These are phyloP conservation scores for Coniochaeta sp. DNA, from an alignment of 2,329 filamentous ascomycete species.

Conservation along the genomic window DNA sequence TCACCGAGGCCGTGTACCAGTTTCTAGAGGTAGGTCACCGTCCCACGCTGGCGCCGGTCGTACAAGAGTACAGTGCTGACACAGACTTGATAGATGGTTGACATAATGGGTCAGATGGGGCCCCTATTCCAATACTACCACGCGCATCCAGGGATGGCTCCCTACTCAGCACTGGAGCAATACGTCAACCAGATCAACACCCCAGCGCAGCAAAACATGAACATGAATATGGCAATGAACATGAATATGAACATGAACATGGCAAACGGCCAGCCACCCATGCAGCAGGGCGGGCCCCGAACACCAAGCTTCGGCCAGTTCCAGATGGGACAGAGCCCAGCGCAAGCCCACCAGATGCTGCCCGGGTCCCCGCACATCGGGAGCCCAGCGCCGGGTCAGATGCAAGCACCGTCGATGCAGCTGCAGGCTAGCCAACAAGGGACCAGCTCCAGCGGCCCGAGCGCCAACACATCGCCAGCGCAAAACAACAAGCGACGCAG, in stretches of 20 bases:
- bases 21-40: constrained; percentile 51
- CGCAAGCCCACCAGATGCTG: constrained; percentile 50
- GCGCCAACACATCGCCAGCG: constrained; percentile 56
- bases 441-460: constrained; percentile 57
- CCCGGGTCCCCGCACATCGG: constrained; percentile 54
- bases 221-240: constrained; percentile 36
- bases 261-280: constrained; percentile 25
- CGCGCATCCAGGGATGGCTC: constrained; percentile 43
- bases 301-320: constrained; percentile 52
- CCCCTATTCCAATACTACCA: constrained; percentile 54
- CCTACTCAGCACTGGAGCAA: constrained; percentile 53
- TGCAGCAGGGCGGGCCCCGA: constrained; percentile 38
- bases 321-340: constrained; percentile 50
- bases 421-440: constrained; percentile 62
- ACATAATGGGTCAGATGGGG: constrained; percentile 61
- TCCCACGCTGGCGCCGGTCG: not conserved
- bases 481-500: constrained; percentile 51
- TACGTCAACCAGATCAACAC: constrained; percentile 46
- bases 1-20: constrained; percentile 54
- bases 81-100: constrained; percentile 42
- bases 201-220: constrained; percentile 24
- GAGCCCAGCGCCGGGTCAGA: constrained; percentile 54
- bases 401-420: constrained; percentile 61
- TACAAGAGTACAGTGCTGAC: constrained; percentile 14
- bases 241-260: not conserved